Evolutionary conservation across 257 asterid species (phyloP), one percentile per base, ranked within the genome.

Genomic region (Mentha longifolia): DNA sequence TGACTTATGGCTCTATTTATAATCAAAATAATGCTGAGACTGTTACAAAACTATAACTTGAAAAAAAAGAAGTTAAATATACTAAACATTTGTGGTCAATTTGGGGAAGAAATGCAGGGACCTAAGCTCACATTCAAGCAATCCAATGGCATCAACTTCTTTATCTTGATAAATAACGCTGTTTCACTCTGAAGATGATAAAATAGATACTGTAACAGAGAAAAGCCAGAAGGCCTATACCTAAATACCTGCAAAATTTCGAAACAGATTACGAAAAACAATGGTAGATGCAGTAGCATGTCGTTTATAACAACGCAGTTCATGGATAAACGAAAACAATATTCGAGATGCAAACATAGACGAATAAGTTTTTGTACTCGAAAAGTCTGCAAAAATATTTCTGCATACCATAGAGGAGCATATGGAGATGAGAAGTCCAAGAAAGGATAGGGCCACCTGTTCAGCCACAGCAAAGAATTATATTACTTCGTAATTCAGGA

Each of bases 381-480:
- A 28, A 28, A 28, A 28, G 31, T 28, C 31, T 28, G n/a, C 39
- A 25, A 59, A 51, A 30, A 52, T 59, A 35, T 10, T 55, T 67
- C 68, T 25, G 16, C 84, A 4, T 87, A 93, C 98, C 96, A 83
- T 51, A 80, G 49, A 8, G 97, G 95, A 78, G 98, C 94, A 70
- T 67, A 81, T 17, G 77, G 77, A 74, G 87, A 82, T 30, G 92
- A 76, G 71, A 87, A 70, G 57, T 87, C 92, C 47, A 89, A 71
- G 71, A 89, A 89, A 20, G 90, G 49, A 81, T 89, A 89, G 63
- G 96, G 96, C 96, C 96, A 89, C 81, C 95, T 87, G 86, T 80
- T 66, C 42, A 79, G 54, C 49, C 47, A 47, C 25, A 9, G 11
- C 22, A 50, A 41, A 41, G 46, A 62, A 41, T 58, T 50, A 57